phyloP scores from a whole-genome alignment of 2,329 filamentous ascomycete species.

The Stemphylium vesicarium region DNA sequence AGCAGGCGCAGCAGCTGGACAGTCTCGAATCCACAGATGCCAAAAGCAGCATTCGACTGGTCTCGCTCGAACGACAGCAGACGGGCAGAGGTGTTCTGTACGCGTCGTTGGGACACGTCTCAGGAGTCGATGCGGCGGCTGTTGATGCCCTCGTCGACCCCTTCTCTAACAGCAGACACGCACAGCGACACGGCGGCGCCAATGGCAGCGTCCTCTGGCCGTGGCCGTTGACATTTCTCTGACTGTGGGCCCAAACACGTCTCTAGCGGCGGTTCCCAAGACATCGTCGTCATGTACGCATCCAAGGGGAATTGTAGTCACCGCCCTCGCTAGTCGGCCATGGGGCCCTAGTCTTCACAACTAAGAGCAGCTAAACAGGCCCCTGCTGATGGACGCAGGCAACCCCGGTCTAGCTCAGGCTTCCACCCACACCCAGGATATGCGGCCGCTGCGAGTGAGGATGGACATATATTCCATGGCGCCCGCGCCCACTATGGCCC shows the following conservation, averaged over 20 bases:
- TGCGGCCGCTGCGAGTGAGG: conserved; percentile 29
- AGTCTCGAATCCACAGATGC: conserved; percentile 9
- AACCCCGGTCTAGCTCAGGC: conserved; percentile 30
- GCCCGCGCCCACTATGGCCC: conserved; percentile 32
- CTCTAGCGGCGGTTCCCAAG: conserved; percentile 21
- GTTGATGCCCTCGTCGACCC: conserved; percentile 27
- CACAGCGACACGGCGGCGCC: conserved; percentile 16
- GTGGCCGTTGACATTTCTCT: conserved; percentile 29
- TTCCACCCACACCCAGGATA: conserved; percentile 29
- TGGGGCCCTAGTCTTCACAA: conserved; percentile 15
- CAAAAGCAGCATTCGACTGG: conserved; percentile 18
- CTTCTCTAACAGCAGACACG: conserved; percentile 10
- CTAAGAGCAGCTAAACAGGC: conserved; percentile 12
- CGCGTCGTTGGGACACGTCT: conserved; percentile 21
- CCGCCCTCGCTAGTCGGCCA: conserved; percentile 37
- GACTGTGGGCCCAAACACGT: conserved; percentile 26
- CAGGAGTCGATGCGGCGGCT: conserved; percentile 32
- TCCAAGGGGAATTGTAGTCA: conserved; percentile 21
- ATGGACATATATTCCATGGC: conserved; percentile 43
- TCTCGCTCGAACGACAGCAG: conserved; percentile 15
- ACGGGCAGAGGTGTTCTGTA: not conserved
- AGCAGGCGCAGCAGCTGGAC: conserved; percentile 24
- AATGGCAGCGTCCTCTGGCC: conserved; percentile 22
- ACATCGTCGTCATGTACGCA: conserved; percentile 39
- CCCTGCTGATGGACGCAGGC: conserved; percentile 25